Evolutionary conservation across 2,329 filamentous ascomycete genomes (phyloP).

Genomic region (Penicillium sclerotiorum): DNA sequence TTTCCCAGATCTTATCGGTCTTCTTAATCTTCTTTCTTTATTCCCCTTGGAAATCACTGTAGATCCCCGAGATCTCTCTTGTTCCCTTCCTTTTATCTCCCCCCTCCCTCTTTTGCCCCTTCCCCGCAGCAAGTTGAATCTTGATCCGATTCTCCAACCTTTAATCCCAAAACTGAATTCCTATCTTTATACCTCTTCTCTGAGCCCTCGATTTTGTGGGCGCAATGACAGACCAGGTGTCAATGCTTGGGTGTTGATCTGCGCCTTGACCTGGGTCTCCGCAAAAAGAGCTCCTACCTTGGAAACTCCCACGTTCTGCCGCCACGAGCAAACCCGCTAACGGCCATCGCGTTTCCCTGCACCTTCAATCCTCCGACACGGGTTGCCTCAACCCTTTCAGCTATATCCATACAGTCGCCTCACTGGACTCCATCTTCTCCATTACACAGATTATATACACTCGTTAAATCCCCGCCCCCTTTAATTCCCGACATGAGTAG

Average conservation of each 20-base stretch:
- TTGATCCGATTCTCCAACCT: constrained; percentile 9
- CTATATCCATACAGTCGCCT: neutral
- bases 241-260: constrained; percentile 35
- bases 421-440: neutral
- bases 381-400: neutral
- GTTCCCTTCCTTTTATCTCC: neutral
- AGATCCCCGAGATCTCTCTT: constrained; percentile 7
- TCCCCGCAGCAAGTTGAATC: constrained; percentile 1
- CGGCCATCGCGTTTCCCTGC: constrained; percentile 21
- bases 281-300: constrained; percentile 19
- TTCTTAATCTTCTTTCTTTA: neutral
- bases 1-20: constrained; percentile 1
- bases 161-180: neutral
- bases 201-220: constrained; percentile 12
- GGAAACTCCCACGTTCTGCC: constrained; percentile 35
- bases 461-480: constrained; percentile 7
- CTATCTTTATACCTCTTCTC: too few species aligned
- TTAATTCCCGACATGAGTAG: constrained; percentile 39
- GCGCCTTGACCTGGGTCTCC: constrained; percentile 26
- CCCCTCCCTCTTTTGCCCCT: constrained; percentile 2
- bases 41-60: neutral
- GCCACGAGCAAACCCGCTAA: constrained; percentile 26
- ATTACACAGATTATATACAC: too few species aligned
- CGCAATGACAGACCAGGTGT: constrained; percentile 34
- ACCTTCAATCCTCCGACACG: constrained; percentile 5